Evolutionary conservation across 2,329 filamentous ascomycete genomes (phyloP).

Genomic region (Trichoderma cornu-damae): DNA sequence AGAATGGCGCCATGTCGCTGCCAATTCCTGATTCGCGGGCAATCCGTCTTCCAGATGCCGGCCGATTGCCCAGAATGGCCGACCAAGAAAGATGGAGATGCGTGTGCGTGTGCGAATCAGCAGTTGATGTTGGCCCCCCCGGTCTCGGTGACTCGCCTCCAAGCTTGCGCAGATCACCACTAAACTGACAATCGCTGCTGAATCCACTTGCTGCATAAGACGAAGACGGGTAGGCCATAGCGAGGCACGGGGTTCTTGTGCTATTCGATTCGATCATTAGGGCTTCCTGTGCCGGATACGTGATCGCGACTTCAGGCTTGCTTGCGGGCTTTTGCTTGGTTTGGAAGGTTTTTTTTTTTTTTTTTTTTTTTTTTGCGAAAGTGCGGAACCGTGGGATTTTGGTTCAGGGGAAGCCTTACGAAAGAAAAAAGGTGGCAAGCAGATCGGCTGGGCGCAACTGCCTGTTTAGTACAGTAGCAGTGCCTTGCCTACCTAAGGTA

Average conservation of each 20-base stretch:
- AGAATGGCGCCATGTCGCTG: conserved; percentile 16
- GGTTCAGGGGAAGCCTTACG: no score
- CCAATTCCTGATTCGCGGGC: conserved; percentile 9
- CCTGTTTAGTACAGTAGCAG: no score
- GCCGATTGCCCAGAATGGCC: conserved; percentile 3
- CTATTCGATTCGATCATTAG: background rate
- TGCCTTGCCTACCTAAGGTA: background rate
- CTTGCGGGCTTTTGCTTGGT: no score
- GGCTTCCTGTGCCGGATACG: background rate
- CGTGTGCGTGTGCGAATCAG: no score
- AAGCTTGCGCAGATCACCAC: conserved; percentile 12
- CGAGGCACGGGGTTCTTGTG: background rate
- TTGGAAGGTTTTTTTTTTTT: no score
- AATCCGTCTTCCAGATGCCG: background rate
- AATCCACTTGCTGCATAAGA: background rate
- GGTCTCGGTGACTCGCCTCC: conserved; percentile 12
- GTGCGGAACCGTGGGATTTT: background rate
- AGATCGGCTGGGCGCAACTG: no score
- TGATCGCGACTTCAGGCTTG: no score
- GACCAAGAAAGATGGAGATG: conserved; percentile 2
- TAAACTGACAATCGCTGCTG: background rate
- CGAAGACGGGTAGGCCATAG: no score
- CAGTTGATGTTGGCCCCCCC: conserved; percentile 3
- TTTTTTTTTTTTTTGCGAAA: background rate
- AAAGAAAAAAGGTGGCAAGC: background rate